These are phyloP conservation scores for Meyerozyma carpophila DNA, from an alignment of 1,139 yeast genomes.

Conservation along the genomic window DNA sequence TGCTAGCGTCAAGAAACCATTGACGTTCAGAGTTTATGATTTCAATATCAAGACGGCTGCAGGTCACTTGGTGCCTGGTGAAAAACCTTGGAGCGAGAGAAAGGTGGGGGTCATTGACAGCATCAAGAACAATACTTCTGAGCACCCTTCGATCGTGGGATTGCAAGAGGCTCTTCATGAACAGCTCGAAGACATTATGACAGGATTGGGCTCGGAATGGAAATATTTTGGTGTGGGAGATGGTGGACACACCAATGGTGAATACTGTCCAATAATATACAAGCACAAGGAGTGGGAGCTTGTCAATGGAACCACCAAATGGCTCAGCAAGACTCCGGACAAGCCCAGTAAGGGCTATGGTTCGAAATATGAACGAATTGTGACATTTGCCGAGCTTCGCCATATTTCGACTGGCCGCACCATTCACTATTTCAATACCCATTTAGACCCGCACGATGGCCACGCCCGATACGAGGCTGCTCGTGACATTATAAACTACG, in stretches of 20 bases:
- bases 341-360: not conserved
- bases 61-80: not conserved
- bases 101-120: not conserved
- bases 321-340: slow-evolving; percentile 2
- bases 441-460: not conserved
- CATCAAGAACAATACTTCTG: slow-evolving; percentile 1
- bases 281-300: not conserved
- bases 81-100: not conserved
- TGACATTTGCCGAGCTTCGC: not conserved
- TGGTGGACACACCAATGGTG: not conserved
- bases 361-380: not conserved
- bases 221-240: not conserved
- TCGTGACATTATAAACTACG: not conserved
- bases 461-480: not conserved
- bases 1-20: not conserved
- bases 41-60: slow-evolving; percentile 1
- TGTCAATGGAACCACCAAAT: not conserved
- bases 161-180: not conserved
- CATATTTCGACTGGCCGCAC: not conserved
- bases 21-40: not conserved
- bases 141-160: not conserved
- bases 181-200: not conserved
- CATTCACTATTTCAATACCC: not conserved
- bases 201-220: slow-evolving; percentile 2
- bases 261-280: not conserved